These are phyloP conservation scores for Tetrapisispora pingtungensis DNA, from an alignment of 805 yeast species.

Conservation along the genomic window DNA sequence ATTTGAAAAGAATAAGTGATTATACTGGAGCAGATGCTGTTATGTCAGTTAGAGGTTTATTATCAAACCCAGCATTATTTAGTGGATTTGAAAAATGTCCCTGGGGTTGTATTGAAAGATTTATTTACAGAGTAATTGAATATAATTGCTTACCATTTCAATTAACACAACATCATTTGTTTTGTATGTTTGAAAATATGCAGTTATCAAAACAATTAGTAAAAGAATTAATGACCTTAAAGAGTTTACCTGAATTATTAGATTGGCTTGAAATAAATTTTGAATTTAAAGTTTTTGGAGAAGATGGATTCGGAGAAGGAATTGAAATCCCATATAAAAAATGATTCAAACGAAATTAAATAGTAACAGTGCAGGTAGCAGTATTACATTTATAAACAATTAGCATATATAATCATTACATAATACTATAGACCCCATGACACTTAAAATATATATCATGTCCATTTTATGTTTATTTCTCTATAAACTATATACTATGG, in stretches of 20 bases:
- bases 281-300: constrained; percentile 54
- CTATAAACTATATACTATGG: no score
- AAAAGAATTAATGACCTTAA: constrained; percentile 54
- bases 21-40: constrained; percentile 80
- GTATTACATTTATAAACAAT: neutral
- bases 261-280: constrained; percentile 78
- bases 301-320: constrained; percentile 54
- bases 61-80: constrained; percentile 82
- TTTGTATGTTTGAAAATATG: constrained; percentile 67
- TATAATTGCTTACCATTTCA: constrained; percentile 62
- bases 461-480: no score
- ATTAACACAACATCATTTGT: constrained; percentile 75
- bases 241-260: constrained; percentile 49
- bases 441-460: no score
- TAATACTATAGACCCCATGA: no score
- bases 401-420: neutral
- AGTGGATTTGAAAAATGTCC: constrained; percentile 67
- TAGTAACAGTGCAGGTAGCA: no score
- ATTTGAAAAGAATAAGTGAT: constrained; percentile 51
- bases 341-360: no score
- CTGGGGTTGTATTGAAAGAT: constrained; percentile 81
- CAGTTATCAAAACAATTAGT: constrained; percentile 38
- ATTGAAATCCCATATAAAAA: constrained; percentile 34
- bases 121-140: constrained; percentile 67
- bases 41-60: constrained; percentile 88